Conservation (phyloP, 768 basidiomycete genomes). For the Amylocystis lapponica region DNA sequence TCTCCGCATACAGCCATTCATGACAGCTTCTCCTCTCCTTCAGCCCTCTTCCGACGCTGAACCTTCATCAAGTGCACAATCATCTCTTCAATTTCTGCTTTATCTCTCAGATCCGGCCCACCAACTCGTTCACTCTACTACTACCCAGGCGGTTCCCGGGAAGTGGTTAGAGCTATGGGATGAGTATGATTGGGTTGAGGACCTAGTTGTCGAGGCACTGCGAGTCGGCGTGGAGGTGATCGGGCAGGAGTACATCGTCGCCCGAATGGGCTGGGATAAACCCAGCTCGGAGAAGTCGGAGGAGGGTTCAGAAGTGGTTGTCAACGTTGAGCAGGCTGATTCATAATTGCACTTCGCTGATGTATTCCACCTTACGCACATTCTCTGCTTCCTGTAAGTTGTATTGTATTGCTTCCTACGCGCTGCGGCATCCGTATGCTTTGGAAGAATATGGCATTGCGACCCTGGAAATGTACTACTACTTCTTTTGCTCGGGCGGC, state of each 20-base stretch:
- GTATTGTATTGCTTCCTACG: neutral
- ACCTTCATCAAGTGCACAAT: conserved; percentile 18
- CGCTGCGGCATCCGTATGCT: neutral
- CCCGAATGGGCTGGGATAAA: conserved; percentile 76
- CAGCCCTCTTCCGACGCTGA: conserved; percentile 18
- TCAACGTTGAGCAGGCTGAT: conserved; percentile 3
- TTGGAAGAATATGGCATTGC: neutral
- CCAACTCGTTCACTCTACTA: conserved; percentile 64
- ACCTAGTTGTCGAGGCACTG: conserved; percentile 82
- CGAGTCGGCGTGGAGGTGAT: conserved; percentile 83
- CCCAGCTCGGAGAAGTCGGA: conserved; percentile 9
- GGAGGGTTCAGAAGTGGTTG: conserved; percentile 5
- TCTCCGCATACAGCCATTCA: conserved; percentile 88
- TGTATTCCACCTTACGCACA: conserved; percentile 4
- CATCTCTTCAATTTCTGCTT: conserved; percentile 58
- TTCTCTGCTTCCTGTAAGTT: neutral
- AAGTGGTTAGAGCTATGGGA: conserved; percentile 90
- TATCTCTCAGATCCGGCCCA: conserved; percentile 75
- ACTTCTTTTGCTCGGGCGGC: conserved; percentile 76
- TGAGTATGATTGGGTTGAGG: conserved; percentile 94
- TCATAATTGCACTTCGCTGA: conserved; percentile 3
- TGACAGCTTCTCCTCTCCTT: conserved; percentile 47
- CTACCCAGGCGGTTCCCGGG: conserved; percentile 80
- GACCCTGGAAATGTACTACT: too few species aligned
- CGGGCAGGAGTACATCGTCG: conserved; percentile 86